Conservation (phyloP, 805 yeast genomes). For the Teunomyces lycoperdinae region DNA sequence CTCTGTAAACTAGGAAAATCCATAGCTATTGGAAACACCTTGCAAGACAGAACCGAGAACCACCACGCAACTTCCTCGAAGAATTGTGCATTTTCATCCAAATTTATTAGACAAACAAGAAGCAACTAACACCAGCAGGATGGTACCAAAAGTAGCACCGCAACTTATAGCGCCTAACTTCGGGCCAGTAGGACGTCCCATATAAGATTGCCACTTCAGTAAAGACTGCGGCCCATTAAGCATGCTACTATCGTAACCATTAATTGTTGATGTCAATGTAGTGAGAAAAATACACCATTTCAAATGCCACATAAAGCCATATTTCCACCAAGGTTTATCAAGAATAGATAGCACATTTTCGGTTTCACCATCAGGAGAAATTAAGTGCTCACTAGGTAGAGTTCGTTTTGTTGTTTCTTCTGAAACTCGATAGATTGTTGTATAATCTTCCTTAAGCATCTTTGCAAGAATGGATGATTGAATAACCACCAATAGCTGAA, state of each 20-base stretch:
- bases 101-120: conserved; percentile 32
- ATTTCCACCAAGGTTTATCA: conserved; percentile 29
- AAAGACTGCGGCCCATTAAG: conserved; percentile 50
- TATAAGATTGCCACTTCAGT: conserved; percentile 36
- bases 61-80: conserved; percentile 22
- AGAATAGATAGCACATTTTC: conserved; percentile 3
- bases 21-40: conserved; percentile 32
- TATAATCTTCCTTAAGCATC: not conserved
- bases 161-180: conserved; percentile 20
- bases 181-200: conserved; percentile 26
- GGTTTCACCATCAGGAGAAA: not conserved
- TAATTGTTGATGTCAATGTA: conserved; percentile 46
- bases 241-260: conserved; percentile 29
- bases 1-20: conserved; percentile 42
- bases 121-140: conserved; percentile 27
- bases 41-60: conserved; percentile 36
- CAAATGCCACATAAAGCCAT: conserved; percentile 37
- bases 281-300: conserved; percentile 37
- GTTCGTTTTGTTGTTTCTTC: not conserved
- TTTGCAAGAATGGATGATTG: too few relatives aligned
- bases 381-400: not conserved
- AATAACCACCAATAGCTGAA: not conserved
- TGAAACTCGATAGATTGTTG: not conserved
- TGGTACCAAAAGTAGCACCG: conserved; percentile 34
- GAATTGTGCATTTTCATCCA: conserved; percentile 37